phyloP scores from a whole-genome alignment of 108 stramenopile species.

The Nannochloropsis oceanica region DNA sequence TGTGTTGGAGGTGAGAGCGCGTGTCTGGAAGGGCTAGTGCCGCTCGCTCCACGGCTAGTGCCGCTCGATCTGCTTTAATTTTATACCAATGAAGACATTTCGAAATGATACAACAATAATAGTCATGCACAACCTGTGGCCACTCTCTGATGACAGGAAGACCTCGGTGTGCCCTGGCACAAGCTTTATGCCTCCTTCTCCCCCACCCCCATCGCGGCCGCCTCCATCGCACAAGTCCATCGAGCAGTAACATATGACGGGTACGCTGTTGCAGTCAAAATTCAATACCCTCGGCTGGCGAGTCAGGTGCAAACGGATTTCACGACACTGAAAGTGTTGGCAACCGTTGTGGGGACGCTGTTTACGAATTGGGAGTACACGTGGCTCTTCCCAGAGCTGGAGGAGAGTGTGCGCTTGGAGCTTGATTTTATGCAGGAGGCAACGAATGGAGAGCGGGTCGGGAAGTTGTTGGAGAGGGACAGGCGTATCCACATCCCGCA shows the following conservation, averaged over 20 bases:
- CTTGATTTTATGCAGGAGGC: constrained; percentile 42
- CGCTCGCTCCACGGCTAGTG: too few species aligned
- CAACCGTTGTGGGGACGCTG: background rate
- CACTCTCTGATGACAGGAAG: background rate
- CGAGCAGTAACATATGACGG: background rate
- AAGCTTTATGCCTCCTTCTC: constrained; percentile 12
- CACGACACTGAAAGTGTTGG: background rate
- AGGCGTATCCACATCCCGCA: constrained; percentile 14
- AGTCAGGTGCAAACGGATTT: constrained; percentile 15
- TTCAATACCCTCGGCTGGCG: constrained; percentile 24
- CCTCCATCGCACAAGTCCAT: constrained; percentile 36
- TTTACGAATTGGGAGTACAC: constrained; percentile 32
- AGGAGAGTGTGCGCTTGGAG: constrained; percentile 25
- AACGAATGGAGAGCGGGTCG: constrained; percentile 18
- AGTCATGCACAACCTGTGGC: too few species aligned
- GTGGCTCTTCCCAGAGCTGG: constrained; percentile 37
- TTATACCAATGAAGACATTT: too few species aligned
- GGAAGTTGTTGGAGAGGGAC: constrained; percentile 13
- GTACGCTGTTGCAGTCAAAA: constrained; percentile 21
- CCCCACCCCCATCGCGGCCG: constrained; percentile 18
- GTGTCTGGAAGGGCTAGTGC: too few species aligned
- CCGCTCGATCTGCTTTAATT: too few species aligned
- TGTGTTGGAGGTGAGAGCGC: background rate
- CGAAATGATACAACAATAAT: too few species aligned
- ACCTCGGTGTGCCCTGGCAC: background rate